Base-by-base conservation (phyloP, 2,329 filamentous ascomycete genomes). In the Periconia digitata region DNA sequence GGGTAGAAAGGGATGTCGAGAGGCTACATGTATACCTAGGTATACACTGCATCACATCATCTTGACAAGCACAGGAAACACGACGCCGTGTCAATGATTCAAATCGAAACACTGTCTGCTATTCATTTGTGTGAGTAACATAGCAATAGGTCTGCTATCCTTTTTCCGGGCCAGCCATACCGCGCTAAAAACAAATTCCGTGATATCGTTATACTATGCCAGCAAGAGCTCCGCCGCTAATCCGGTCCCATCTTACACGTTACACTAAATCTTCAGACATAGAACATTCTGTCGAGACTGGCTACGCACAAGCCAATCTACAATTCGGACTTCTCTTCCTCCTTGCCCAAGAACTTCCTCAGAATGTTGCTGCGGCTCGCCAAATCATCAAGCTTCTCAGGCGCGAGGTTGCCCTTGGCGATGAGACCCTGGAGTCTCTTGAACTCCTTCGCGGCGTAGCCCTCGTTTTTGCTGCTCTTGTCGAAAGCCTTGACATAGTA, bases 401-500 rank as follows among this genome's bases (percentile, higher is more conserved):
- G 85, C 5, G 89, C 88, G 42, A 96, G 80, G 52, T 89, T 90
- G 54, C 92, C 90, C 84, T 95, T 96, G 74, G 83, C 81, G 54
- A 96, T 76, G 59, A 97, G 82, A 59, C 86, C 85, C 62, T 90
- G 82, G 53, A 97, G 79, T 55, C 92, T 84, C 52, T 85, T 80
- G 54, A 92, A 78, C 80, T 97, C 92, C 84, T 96, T 97, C 68
- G 83, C 77, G 41, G 85, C 90, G 67, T 90, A 96, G 44, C 79
- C 86, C 53, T 87, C 80, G 75, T 87, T 95, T 72, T 86, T 79
- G 69, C 78, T 80, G 55, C 94, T 77, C 84, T 96, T 97, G 70
- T 89, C 84, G 52, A 94, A 87, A 46, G 95, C 91, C 71, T 89
- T 90, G 71, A 94, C 79, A 73, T 99, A 97, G 83, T 99, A 99